phyloP scores from a whole-genome alignment of 23 red algal species.

The Agarophyton chilense region DNA sequence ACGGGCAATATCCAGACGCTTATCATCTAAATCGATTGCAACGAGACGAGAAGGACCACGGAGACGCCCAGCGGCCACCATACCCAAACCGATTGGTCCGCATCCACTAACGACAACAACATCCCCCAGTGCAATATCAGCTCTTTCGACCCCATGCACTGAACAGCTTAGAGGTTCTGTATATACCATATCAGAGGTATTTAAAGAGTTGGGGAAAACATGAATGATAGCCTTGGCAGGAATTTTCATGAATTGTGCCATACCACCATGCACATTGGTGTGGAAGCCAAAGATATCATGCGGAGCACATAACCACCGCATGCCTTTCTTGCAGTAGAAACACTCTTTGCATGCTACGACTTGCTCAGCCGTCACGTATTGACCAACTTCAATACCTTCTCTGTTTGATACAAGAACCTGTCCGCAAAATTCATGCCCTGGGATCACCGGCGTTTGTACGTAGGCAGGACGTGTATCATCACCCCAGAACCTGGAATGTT shows the following conservation, averaged over 20 bases:
- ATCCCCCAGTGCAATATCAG: constrained; percentile 62
- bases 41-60: constrained; percentile 61
- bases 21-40: constrained; percentile 73
- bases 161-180: constrained; percentile 80
- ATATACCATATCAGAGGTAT: constrained; percentile 63
- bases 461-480: constrained; percentile 60
- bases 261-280: constrained; percentile 69
- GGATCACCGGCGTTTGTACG: constrained; percentile 78
- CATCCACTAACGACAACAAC: constrained; percentile 78
- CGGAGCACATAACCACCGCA: constrained; percentile 75
- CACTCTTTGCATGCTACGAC: constrained; percentile 80
- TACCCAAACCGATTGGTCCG: constrained; percentile 84
- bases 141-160: constrained; percentile 75
- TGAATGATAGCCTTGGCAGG: constrained; percentile 70
- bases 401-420: constrained; percentile 50
- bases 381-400: constrained; percentile 44
- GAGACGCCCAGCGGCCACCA: constrained; percentile 43
- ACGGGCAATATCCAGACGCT: constrained; percentile 69
- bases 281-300: constrained; percentile 90
- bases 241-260: constrained; percentile 82
- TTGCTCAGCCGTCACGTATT: constrained; percentile 82
- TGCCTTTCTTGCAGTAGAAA: constrained; percentile 75
- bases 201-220: constrained; percentile 60
- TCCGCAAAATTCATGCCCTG: constrained; percentile 88
- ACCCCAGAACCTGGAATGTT: constrained; percentile 65